Evolutionary conservation across 495 filamentous ascomycete genomes (phyloP).

Genomic region (Chaetomium fimeti): DNA sequence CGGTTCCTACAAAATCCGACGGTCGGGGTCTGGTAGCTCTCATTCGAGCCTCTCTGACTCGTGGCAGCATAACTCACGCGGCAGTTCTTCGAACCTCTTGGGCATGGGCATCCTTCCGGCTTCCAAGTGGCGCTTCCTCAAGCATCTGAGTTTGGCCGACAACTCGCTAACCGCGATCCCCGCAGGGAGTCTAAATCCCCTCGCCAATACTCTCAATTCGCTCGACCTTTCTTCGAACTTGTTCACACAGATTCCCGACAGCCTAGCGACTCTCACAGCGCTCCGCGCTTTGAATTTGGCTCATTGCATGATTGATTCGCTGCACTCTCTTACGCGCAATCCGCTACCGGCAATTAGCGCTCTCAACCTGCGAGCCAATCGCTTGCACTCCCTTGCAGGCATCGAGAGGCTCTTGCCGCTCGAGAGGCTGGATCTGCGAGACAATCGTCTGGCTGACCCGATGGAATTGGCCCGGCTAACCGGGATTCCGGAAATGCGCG

Average conservation of each 20-base stretch:
- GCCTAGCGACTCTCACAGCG: slow-evolving; percentile 73
- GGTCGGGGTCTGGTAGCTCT: slow-evolving; percentile 88
- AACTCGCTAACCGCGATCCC: slow-evolving; percentile 81
- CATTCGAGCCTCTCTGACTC: slow-evolving; percentile 78
- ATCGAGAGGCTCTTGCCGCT: slow-evolving; percentile 85
- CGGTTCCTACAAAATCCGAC: slow-evolving; percentile 66
- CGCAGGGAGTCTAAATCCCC: slow-evolving; percentile 68
- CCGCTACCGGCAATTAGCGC: slow-evolving; percentile 91
- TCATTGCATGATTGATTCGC: slow-evolving; percentile 93
- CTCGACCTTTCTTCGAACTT: slow-evolving; percentile 90
- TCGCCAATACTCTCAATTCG: slow-evolving; percentile 83
- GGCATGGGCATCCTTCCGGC: slow-evolving; percentile 64
- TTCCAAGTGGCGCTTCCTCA: slow-evolving; percentile 91
- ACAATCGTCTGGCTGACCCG: slow-evolving; percentile 87
- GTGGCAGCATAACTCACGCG: slow-evolving; percentile 61
- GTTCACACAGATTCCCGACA: slow-evolving; percentile 87
- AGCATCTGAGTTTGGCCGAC: slow-evolving; percentile 86
- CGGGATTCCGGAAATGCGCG: slow-evolving; percentile 82
- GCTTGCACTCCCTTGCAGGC: slow-evolving; percentile 82
- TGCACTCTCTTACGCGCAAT: slow-evolving; percentile 81
- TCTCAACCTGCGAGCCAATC: slow-evolving; percentile 87
- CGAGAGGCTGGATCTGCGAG: slow-evolving; percentile 85
- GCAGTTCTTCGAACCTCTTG: slow-evolving; percentile 72
- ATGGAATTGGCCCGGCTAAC: slow-evolving; percentile 88
- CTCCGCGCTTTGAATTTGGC: slow-evolving; percentile 88